Conservation (phyloP, 164 flowering plant species). For the Malania oleifera region DNA sequence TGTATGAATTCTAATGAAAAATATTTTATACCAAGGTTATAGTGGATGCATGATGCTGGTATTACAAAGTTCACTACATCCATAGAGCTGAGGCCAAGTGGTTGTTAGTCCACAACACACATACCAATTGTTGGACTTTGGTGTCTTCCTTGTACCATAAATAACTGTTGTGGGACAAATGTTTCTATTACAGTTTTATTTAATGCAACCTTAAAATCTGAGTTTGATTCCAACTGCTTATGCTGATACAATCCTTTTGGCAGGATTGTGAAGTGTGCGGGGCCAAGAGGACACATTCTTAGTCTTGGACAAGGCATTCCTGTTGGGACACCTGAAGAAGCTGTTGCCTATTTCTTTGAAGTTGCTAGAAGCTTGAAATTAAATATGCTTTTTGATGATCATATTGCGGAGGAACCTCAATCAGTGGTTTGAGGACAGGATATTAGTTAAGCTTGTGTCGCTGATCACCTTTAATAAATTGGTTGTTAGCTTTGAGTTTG, state of each 20-base stretch:
- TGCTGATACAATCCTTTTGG: constrained; percentile 10
- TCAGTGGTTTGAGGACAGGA: constrained; percentile 23
- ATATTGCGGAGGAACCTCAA: constrained; percentile 21
- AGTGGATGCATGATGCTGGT: no score
- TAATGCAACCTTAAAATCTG: not conserved
- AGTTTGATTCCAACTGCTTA: constrained; percentile 1
- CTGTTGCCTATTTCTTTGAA: constrained; percentile 92
- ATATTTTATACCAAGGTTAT: no score
- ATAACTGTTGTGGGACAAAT: not conserved
- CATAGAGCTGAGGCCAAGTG: no score
- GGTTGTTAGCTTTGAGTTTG: not conserved
- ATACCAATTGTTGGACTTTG: no score
- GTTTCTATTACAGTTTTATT: not conserved
- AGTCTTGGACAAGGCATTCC: constrained; percentile 97
- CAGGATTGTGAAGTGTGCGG: constrained; percentile 95
- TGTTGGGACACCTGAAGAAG: constrained; percentile 97
- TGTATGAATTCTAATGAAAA: no score
- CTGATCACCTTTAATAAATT: constrained; percentile 1
- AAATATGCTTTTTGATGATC: constrained; percentile 24
- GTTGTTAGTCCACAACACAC: no score
- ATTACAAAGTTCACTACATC: no score
- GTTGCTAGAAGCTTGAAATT: constrained; percentile 68
- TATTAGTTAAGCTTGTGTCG: not conserved
- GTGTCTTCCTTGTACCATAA: not conserved
- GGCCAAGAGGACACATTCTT: constrained; percentile 81